Evolutionary conservation across 805 yeast genomes (phyloP).

Genomic region (Starmerella cellae): DNA sequence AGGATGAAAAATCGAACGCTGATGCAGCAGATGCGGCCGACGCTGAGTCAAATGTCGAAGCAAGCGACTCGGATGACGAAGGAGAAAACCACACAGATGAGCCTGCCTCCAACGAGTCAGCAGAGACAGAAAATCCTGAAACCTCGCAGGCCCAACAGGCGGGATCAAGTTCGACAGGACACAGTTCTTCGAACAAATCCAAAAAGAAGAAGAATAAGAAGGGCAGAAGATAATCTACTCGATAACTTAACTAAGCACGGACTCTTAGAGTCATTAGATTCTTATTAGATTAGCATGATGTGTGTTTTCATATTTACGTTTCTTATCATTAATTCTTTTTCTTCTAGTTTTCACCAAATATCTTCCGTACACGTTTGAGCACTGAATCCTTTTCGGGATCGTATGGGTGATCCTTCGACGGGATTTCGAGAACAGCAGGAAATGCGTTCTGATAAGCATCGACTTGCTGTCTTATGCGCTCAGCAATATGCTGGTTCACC

Average conservation of each 20-base stretch:
- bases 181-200: no score
- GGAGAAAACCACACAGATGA: neutral
- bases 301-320: neutral
- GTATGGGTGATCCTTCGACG: constrained; percentile 96
- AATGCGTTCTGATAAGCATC: constrained; percentile 81
- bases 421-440: constrained; percentile 93
- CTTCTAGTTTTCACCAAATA: constrained; percentile 98
- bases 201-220: constrained; percentile 19
- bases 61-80: neutral
- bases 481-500: constrained; percentile 92
- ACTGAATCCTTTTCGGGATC: constrained; percentile 97
- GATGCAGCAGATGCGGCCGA: neutral
- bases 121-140: no score
- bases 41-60: neutral
- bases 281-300: neutral
- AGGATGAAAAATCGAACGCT: neutral
- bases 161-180: no score
- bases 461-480: constrained; percentile 65
- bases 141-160: no score
- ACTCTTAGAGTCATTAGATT: neutral
- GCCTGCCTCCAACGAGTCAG: constrained; percentile 6
- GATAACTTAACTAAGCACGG: no score
- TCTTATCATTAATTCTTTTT: neutral
- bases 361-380: constrained; percentile 81
- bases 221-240: constrained; percentile 12